Percentiles rank a stretch among this genome's conserved stretches.
These are phyloP conservation scores for Afroboletus lepidellus DNA, from an alignment of 1,284 basidiomycete genomes.

Conservation along the genomic window DNA sequence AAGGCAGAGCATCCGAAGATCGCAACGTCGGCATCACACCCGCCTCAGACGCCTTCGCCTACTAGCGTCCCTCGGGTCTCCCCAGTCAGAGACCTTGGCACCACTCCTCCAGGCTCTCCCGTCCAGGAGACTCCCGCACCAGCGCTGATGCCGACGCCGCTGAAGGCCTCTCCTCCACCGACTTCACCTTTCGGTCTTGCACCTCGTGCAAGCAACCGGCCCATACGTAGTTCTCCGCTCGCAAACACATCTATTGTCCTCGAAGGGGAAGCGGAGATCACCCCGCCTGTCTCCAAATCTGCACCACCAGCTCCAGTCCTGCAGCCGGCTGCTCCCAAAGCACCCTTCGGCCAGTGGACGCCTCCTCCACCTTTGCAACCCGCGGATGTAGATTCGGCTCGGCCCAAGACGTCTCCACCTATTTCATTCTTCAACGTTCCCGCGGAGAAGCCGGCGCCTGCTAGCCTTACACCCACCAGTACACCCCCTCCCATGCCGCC, in stretches of 20 bases:
- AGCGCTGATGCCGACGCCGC: constrained; percentile 28
- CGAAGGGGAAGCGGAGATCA: constrained; percentile 35
- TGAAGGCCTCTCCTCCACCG: constrained; percentile 15
- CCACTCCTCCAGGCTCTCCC: constrained; percentile 60
- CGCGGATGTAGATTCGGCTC: constrained; percentile 21
- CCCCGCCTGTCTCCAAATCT: constrained; percentile 28
- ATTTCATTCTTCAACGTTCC: constrained; percentile 8
- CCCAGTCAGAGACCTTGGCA: constrained; percentile 34
- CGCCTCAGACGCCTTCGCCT: constrained; percentile 23
- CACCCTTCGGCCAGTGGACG: constrained; percentile 33
- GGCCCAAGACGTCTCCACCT: constrained; percentile 47
- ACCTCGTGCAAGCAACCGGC: constrained; percentile 53
- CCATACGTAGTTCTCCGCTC: constrained; percentile 61
- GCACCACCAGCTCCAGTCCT: constrained; percentile 23
- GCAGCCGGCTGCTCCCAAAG: constrained; percentile 39
- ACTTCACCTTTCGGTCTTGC: constrained; percentile 38
- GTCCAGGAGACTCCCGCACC: constrained; percentile 38
- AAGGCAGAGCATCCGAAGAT: constrained; percentile 40
- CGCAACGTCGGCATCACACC: constrained; percentile 22
- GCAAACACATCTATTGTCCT: constrained; percentile 49
- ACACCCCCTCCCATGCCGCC: neutral
- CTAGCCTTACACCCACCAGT: constrained; percentile 5
- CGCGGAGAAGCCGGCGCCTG: constrained; percentile 13
- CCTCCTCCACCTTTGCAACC: constrained; percentile 4
- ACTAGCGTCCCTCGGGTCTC: constrained; percentile 19